Conservation (phyloP, 306 rosid species). For the Morella rubra region DNA sequence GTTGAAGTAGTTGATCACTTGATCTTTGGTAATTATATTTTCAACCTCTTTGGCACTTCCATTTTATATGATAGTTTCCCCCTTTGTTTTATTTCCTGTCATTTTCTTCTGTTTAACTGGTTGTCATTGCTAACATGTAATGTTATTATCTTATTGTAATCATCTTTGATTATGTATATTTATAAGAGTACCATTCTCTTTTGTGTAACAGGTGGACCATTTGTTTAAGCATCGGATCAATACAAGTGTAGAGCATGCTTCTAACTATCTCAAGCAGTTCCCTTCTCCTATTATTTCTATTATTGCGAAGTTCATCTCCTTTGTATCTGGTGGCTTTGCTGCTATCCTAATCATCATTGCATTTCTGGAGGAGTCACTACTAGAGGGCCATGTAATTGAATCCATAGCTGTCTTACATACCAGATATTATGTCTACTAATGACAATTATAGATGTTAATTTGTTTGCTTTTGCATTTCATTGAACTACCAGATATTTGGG, state of each 20-base stretch:
- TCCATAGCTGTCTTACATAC: conserved; percentile 16
- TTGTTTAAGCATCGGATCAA: conserved; percentile 87
- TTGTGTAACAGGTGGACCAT: conserved; percentile 76
- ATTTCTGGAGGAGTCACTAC: conserved; percentile 87
- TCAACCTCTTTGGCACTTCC: background rate
- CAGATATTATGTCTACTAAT: background rate
- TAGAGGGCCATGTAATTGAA: conserved; percentile 86
- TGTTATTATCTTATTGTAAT: background rate
- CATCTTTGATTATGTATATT: conserved; percentile 18
- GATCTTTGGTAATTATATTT: background rate
- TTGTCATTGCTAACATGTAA: conserved; percentile 5
- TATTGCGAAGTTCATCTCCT: conserved; percentile 83
- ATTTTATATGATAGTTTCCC: background rate
- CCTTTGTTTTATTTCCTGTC: background rate
- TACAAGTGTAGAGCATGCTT: conserved; percentile 79
- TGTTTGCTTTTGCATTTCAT: background rate
- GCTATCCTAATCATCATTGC: conserved; percentile 87
- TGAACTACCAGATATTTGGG: conserved; percentile 67
- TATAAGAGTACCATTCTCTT: conserved; percentile 10
- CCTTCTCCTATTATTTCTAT: conserved; percentile 87
- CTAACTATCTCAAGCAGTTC: conserved; percentile 82
- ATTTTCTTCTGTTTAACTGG: conserved; percentile 2
- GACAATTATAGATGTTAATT: background rate
- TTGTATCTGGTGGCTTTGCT: conserved; percentile 92
- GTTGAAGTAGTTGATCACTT: background rate